phyloP scores from a whole-genome alignment of 2,329 filamentous ascomycete genomes.

The Aureobasidium melanogenum region DNA sequence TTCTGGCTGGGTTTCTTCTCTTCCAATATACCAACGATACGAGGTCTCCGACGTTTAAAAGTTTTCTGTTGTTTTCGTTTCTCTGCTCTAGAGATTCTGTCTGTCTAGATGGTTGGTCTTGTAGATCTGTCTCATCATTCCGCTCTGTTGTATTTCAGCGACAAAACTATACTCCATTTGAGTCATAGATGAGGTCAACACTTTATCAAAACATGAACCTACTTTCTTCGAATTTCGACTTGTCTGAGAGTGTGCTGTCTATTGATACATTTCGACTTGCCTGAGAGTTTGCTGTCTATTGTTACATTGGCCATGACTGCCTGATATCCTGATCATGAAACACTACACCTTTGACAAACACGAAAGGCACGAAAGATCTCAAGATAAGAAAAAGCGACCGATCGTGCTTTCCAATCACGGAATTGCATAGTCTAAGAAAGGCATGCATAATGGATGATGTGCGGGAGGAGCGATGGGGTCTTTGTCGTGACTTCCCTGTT shows the following conservation, averaged over 20 bases:
- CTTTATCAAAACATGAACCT: not conserved
- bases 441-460: not conserved
- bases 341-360: not conserved
- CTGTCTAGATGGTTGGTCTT: not conserved
- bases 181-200: not conserved
- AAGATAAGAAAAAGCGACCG: not conserved
- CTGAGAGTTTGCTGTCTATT: not conserved
- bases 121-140: not conserved
- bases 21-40: constrained; percentile 2
- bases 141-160: not conserved
- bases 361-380: not conserved
- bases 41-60: constrained; percentile 4
- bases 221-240: not conserved
- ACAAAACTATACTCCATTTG: not conserved
- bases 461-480: not conserved
- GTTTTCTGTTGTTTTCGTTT: not conserved
- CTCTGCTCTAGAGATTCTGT: not conserved
- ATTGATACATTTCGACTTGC: not conserved
- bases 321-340: not conserved
- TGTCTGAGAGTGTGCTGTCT: not conserved
- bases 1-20: not conserved
- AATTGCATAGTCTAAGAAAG: not conserved
- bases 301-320: not conserved
- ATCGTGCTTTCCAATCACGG: not conserved
- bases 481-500: not conserved